Base-by-base conservation (phyloP, 768 basidiomycete species). In the Mrakia frigida region DNA sequence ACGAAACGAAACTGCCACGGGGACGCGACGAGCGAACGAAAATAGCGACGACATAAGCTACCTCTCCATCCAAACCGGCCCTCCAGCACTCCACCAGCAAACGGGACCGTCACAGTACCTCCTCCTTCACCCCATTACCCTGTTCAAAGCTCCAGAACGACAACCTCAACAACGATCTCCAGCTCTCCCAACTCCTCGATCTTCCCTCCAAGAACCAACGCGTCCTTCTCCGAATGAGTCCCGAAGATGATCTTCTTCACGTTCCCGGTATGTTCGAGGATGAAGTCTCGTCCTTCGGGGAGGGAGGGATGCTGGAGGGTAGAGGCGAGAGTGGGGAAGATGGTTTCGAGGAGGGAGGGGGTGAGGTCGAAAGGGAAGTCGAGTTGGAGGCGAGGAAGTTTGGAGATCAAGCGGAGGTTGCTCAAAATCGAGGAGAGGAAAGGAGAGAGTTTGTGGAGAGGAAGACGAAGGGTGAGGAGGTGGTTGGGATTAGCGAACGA, bases 111-210 rank as follows among this genome's bases (percentile, higher is more conserved):
- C n/a, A n/a, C n/a, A n/a, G n/a, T n/a, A n/a, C n/a, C n/a, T n/a
- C n/a, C n/a, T n/a, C n/a, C n/a, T n/a, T n/a, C n/a, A n/a, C n/a
- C n/a, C n/a, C n/a, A n/a, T n/a, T n/a, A n/a, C n/a, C n/a, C n/a
- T n/a, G n/a, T n/a, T n/a, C 31, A 33, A 4, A 31, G 6, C 61
- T 63, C 59, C 31, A 37, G 9, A 3, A 18, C 61, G 6, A 63
- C 31, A 5, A 35, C 61, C 59, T 60, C 59, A 10, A 37, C 61
- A 11, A 63, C 61, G 28, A 63, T 18, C 61, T 63, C 61, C 14
- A 63, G 4, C 33, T 63, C 31, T 35, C 61, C 61, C 31, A 63
- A 16, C 61, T n/a, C 61, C 31, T 63, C 61, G 61, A 63, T 63
- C 61, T 16, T 63, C 31, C 18, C 31, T 35, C 61, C 9, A 0